Base-by-base conservation (phyloP, 2,329 filamentous ascomycete genomes). In the Elsinoe australis region DNA sequence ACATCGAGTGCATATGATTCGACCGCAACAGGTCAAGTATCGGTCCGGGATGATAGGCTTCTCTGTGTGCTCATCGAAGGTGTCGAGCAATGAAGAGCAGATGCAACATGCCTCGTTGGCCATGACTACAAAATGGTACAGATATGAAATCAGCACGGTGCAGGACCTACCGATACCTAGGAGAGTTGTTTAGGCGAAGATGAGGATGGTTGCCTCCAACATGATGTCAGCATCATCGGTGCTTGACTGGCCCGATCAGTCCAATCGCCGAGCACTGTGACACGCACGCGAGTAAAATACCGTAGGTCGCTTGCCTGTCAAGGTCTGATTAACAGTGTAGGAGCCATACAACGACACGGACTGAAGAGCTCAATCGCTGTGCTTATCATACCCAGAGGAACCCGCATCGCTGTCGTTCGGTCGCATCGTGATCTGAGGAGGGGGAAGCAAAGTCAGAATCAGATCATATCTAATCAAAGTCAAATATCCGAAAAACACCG, bases 1-100 rank as follows among this genome's bases (percentile, higher is more conserved):
- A 65, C 85, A 90, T 52, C 70, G 71, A 12, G 79, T 78, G 65
- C 85, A 92, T 58, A 90, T 84, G 31, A 79, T 70, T 47, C 85
- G 75, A 35, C 69, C 70, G 63, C 85, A 90, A 63, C 86, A 90
- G 26, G 74, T 72, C 22, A 87, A 70, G 52, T 73, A 69, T 45
- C 83, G 76, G 59, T 82, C 75, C 39, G 73, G 69, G 19, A 75
- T 71, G 2, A 76, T 66, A 10, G 76, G 72, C 60, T 83, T 85
- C 67, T 83, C 80, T 31, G 70, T 72, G 58, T 73, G 71, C 51
- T 73, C 71, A 54, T 74, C 67, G 56, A 71, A 72, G 21, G 71
- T 67, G 34, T 73, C 70, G 19, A 87, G 73, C 19, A 81, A 66
- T 18, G 70, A 71, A 22, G 83, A 80, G 64, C 83, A 88, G 17